These are phyloP conservation scores for Mycena kentingensis DNA, from an alignment of 768 basidiomycete species.

Conservation along the genomic window DNA sequence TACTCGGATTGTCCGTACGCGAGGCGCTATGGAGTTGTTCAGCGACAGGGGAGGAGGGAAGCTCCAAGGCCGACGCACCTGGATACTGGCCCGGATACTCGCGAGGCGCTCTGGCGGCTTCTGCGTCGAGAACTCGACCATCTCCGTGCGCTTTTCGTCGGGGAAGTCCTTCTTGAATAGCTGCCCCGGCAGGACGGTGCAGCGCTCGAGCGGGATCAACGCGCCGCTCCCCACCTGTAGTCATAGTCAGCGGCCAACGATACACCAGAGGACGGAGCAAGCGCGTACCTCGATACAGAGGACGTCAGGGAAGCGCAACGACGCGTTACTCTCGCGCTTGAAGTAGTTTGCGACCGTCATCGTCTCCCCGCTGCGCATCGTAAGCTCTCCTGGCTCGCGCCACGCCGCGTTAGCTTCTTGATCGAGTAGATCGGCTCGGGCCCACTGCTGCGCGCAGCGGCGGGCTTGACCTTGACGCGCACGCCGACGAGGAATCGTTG, in stretches of 20 bases:
- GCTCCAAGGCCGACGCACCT: slow-evolving; percentile 49
- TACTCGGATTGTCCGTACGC: slow-evolving; percentile 46
- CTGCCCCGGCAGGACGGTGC: slow-evolving; percentile 63
- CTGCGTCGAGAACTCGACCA: slow-evolving; percentile 72
- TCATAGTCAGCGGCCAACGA: slow-evolving; percentile 4
- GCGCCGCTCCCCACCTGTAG: slow-evolving; percentile 61
- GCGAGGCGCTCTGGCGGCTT: slow-evolving; percentile 57
- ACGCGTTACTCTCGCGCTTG: not conserved
- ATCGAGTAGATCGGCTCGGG: slow-evolving; percentile 61
- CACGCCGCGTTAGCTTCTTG: slow-evolving; percentile 55
- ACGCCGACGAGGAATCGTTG: slow-evolving; percentile 59
- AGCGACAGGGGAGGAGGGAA: not conserved
- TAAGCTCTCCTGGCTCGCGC: slow-evolving; percentile 60
- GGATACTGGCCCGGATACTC: slow-evolving; percentile 56
- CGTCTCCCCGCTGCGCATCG: slow-evolving; percentile 53
- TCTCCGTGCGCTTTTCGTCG: slow-evolving; percentile 59
- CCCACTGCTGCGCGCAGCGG: slow-evolving; percentile 24
- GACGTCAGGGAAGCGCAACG: slow-evolving; percentile 3
- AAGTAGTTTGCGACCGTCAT: slow-evolving; percentile 55
- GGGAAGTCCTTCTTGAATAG: slow-evolving; percentile 76
- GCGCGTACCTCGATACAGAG: slow-evolving; percentile 41
- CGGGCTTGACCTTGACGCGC: slow-evolving; percentile 48
- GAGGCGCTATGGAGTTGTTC: slow-evolving; percentile 33
- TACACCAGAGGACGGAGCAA: not conserved
- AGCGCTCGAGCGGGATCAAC: slow-evolving; percentile 67